phyloP scores from a whole-genome alignment of 1,284 basidiomycete species.

The Puccinia polysora region DNA sequence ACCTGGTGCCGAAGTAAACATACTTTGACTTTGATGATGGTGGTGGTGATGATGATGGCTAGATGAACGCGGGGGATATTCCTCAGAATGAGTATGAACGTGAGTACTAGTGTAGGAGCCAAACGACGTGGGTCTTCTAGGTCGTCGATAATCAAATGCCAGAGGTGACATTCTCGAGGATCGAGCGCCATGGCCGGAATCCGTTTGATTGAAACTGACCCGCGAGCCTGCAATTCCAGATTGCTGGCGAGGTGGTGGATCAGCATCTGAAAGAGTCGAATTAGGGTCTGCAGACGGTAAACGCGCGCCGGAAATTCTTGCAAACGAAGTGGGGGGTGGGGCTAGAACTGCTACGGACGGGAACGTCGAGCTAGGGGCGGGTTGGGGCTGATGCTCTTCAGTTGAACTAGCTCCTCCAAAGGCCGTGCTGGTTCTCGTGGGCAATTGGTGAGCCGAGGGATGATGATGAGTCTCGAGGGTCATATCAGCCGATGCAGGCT shows the following conservation, averaged over 20 bases:
- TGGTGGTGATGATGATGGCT: constrained; percentile 22
- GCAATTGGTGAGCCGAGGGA: not conserved
- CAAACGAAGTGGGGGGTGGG: no score
- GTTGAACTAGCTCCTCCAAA: not conserved
- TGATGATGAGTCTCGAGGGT: not conserved
- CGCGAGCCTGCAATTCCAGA: not conserved
- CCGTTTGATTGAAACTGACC: not conserved
- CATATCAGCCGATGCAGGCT: constrained; percentile 17
- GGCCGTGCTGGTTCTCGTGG: no score
- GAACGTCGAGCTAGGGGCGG: no score
- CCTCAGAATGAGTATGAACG: constrained; percentile 1
- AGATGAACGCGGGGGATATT: constrained; percentile 8
- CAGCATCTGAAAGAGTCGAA: no score
- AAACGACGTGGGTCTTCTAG: constrained; percentile 8
- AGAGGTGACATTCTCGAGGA: constrained; percentile 3
- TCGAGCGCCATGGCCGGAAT: not conserved
- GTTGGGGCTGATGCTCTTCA: not conserved
- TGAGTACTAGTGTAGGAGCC: constrained; percentile 38
- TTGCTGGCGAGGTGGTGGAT: not conserved
- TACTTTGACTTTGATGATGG: not conserved
- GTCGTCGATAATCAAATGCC: constrained; percentile 12
- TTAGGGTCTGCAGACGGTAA: no score
- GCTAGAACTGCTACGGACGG: no score
- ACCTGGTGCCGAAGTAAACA: no score
- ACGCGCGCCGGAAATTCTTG: no score